phyloP scores from a whole-genome alignment of 2,329 filamentous ascomycete genomes.

The Calonectria crousiana region DNA sequence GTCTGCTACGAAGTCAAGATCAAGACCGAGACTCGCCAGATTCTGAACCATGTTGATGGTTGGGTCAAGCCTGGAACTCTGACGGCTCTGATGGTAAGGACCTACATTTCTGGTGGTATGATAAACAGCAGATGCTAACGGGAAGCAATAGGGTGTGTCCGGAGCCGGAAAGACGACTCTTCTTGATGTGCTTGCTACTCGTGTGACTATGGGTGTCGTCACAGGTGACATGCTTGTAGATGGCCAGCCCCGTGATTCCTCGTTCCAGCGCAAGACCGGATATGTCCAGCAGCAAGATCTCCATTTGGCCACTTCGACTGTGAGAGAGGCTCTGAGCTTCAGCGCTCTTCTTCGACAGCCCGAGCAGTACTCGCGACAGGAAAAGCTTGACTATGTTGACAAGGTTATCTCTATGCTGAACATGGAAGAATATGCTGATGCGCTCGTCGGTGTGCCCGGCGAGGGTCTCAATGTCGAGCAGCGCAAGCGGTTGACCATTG shows the following conservation, averaged over 20 bases:
- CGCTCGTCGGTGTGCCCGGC: conserved; percentile 70
- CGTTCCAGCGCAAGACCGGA: conserved; percentile 88
- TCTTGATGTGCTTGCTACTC: conserved; percentile 82
- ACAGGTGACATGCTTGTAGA: conserved; percentile 79
- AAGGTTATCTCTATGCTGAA: conserved; percentile 75
- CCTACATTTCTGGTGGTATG: accelerated
- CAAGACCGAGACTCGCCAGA: conserved; percentile 70
- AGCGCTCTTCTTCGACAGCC: conserved; percentile 85
- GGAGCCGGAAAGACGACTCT: conserved; percentile 91
- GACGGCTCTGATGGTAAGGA: conserved; percentile 73
- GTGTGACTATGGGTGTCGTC: conserved; percentile 89
- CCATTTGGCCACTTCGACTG: conserved; percentile 82
- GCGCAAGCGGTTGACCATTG: conserved; percentile 69
- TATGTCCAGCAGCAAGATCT: conserved; percentile 94
- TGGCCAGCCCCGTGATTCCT: conserved; percentile 74
- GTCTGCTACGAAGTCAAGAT: conserved; percentile 81
- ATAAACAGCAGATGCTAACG: neutral
- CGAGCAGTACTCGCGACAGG: conserved; percentile 70
- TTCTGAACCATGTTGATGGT: conserved; percentile 77
- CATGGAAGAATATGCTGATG: conserved; percentile 73
- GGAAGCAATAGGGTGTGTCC: conserved; percentile 63
- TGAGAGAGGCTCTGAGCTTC: conserved; percentile 85
- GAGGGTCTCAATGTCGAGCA: conserved; percentile 70
- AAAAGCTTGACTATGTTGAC: conserved; percentile 85
- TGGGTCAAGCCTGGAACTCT: conserved; percentile 80